phyloP scores from a whole-genome alignment of 768 basidiomycete genomes.

The Boletus patriciae region DNA sequence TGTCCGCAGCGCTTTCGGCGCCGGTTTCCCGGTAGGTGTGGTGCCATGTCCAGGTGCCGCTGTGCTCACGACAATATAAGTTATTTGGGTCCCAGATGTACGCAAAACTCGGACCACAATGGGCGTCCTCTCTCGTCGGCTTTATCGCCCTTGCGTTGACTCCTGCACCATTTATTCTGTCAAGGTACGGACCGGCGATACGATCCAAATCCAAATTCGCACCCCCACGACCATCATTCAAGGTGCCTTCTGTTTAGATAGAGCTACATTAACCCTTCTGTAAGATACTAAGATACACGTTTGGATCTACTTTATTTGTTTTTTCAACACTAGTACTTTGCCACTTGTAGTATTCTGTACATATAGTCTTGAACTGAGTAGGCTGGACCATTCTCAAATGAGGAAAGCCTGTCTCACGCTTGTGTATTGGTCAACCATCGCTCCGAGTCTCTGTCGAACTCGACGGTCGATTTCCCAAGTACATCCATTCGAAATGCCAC shows the following conservation, averaged over 20 bases:
- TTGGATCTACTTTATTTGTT: neutral
- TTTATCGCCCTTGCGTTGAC: conserved; percentile 50
- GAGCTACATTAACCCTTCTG: neutral
- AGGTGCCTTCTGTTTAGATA: conserved; percentile 9
- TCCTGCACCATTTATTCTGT: conserved; percentile 51
- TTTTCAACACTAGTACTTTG: neutral
- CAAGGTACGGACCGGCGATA: conserved; percentile 44
- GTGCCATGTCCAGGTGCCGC: neutral
- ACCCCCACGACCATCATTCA: conserved; percentile 26
- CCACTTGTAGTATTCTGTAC: neutral
- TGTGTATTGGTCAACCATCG: neutral
- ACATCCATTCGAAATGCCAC: conserved; percentile 54
- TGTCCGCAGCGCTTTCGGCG: conserved; percentile 52
- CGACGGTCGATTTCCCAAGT: neutral
- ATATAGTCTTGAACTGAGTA: no score
- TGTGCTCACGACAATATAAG: conserved; percentile 14
- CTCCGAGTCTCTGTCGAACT: no score
- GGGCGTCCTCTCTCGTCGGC: conserved; percentile 61
- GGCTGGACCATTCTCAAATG: neutral
- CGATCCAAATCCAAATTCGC: conserved; percentile 46
- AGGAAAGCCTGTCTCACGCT: conserved; percentile 3
- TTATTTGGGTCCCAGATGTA: conserved; percentile 62
- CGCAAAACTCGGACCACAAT: conserved; percentile 45
- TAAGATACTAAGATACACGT: neutral
- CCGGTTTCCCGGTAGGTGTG: conserved; percentile 41